Evolutionary conservation across 169 alveolate species (phyloP).

Genomic region (Plasmodium chabaudi): DNA sequence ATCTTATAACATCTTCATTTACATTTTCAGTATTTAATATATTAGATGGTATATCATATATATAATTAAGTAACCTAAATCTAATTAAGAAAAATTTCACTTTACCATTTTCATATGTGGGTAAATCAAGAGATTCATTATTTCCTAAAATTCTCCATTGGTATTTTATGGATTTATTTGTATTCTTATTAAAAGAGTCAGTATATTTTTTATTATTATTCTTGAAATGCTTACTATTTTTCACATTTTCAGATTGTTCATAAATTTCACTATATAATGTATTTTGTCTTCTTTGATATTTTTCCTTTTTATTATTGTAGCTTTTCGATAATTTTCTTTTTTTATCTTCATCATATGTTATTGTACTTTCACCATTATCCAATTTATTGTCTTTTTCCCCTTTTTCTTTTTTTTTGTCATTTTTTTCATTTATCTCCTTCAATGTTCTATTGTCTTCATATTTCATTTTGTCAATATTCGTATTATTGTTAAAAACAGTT

Average conservation of each 20-base stretch:
- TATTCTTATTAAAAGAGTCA: conserved; percentile 12
- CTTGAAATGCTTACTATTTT: not conserved
- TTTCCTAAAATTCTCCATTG: conserved; percentile 58
- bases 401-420: not conserved
- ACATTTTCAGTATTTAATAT: conserved; percentile 51
- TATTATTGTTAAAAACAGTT: not conserved
- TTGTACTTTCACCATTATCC: not conserved
- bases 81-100: conserved; percentile 64
- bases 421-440: not conserved
- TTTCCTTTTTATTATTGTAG: not conserved
- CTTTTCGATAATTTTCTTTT: not conserved
- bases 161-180: conserved; percentile 30
- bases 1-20: conserved; percentile 56
- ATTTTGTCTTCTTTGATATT: not conserved
- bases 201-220: not conserved
- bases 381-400: not conserved
- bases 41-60: conserved; percentile 72
- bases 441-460: not conserved
- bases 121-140: conserved; percentile 74
- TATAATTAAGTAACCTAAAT: conserved; percentile 59
- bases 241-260: not conserved
- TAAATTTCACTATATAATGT: not conserved
- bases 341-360: not conserved
- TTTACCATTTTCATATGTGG: conserved; percentile 71
- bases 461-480: not conserved